Evolutionary conservation across 179 eudicot genomes (phyloP).

Genomic region (Pouteria campechiana): DNA sequence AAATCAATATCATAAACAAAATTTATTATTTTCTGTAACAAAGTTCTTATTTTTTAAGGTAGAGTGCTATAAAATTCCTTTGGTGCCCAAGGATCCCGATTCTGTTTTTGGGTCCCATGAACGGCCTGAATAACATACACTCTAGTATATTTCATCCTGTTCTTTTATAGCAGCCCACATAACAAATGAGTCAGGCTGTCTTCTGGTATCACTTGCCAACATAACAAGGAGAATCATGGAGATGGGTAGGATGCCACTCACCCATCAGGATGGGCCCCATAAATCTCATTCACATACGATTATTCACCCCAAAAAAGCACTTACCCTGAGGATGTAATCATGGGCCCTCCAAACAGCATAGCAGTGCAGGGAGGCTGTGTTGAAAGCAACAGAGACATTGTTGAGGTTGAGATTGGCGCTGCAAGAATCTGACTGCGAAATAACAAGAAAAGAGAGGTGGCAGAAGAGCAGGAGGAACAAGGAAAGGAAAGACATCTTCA

Average conservation of each 20-base stretch:
- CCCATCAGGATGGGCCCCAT: not conserved
- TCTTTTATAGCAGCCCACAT: too few species aligned
- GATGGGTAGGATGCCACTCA: conserved; percentile 3
- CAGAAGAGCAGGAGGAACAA: conserved; percentile 17
- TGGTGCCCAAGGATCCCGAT: too few species aligned
- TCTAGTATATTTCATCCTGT: too few species aligned
- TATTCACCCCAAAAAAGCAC: not conserved
- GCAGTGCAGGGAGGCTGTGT: conserved; percentile 48
- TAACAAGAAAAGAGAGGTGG: conserved; percentile 9
- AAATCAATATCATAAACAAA: too few species aligned
- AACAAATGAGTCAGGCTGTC: too few species aligned
- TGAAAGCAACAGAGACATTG: conserved; percentile 23
- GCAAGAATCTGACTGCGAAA: conserved; percentile 58
- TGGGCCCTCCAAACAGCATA: conserved; percentile 40
- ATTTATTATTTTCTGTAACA: too few species aligned
- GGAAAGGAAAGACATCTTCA: conserved; percentile 16
- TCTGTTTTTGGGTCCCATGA: too few species aligned
- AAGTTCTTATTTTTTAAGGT: too few species aligned
- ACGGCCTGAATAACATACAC: too few species aligned
- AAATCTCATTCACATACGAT: not conserved
- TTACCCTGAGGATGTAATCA: conserved; percentile 59
- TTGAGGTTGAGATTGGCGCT: conserved; percentile 22
- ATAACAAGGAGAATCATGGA: not conserved
- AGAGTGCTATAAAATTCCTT: too few species aligned
- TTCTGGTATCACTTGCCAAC: too few species aligned